Evolutionary conservation across 202 grass and related monocot species (phyloP).

Genomic region (Zoysia matrella): DNA sequence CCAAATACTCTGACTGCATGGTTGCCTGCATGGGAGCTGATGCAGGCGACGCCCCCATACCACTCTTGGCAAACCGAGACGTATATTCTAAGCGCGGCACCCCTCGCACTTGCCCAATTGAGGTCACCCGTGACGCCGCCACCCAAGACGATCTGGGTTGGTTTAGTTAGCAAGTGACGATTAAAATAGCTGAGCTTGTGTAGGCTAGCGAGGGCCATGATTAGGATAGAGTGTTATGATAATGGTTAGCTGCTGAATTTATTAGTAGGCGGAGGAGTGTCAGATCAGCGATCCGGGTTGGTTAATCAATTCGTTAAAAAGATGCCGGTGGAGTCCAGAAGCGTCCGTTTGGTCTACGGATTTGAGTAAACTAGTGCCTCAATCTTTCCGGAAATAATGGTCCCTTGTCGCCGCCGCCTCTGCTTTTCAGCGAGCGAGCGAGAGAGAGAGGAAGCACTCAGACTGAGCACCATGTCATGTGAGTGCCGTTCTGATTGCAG

Average conservation of each 20-base stretch:
- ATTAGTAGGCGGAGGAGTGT: neutral
- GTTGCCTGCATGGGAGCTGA: neutral
- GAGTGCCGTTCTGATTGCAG: no score
- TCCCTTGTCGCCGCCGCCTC: neutral
- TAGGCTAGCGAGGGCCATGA: slow-evolving; percentile 28
- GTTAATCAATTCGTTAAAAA: slow-evolving; percentile 3
- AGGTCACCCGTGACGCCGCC: slow-evolving; percentile 40
- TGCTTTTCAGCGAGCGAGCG: neutral
- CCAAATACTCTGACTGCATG: neutral
- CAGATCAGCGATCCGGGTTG: neutral
- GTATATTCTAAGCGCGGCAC: neutral
- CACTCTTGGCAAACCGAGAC: neutral
- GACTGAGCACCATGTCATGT: no score
- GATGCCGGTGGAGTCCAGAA: slow-evolving; percentile 38
- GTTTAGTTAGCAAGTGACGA: slow-evolving; percentile 20
- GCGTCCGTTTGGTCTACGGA: slow-evolving; percentile 27
- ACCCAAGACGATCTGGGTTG: neutral
- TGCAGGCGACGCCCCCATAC: neutral
- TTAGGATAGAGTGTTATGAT: slow-evolving; percentile 8
- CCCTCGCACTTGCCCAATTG: neutral
- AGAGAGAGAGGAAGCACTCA: no score
- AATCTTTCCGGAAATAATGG: slow-evolving; percentile 36
- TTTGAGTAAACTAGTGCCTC: neutral
- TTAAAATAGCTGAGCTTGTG: neutral
- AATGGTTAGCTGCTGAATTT: neutral